These are phyloP conservation scores for Arctium minus DNA, from an alignment of 129 eudicot species.

Conservation along the genomic window DNA sequence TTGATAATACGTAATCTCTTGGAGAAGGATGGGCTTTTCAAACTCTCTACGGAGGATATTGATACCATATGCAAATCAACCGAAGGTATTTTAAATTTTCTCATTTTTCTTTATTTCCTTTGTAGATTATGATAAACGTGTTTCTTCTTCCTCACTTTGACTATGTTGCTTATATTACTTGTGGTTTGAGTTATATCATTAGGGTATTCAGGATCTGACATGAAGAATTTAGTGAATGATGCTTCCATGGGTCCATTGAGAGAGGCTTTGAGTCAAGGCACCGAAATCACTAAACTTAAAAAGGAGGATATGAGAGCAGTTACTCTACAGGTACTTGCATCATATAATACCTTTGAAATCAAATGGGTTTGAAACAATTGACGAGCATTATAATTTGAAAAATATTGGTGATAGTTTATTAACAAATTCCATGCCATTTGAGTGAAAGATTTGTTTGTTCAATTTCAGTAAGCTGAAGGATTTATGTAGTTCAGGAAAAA, in stretches of 20 bases:
- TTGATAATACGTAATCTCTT: slow-evolving; percentile 76
- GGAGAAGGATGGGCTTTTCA: slow-evolving; percentile 79
- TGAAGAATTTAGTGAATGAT: slow-evolving; percentile 97
- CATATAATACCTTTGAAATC: background rate
- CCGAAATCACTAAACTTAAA: slow-evolving; percentile 66
- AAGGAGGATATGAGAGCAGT: slow-evolving; percentile 94
- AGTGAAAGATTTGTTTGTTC: background rate
- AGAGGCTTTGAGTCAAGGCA: slow-evolving; percentile 74
- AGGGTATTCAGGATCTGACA: slow-evolving; percentile 99
- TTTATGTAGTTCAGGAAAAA: too few relatives aligned
- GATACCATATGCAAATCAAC: slow-evolving; percentile 63
- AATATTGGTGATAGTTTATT: too few relatives aligned
- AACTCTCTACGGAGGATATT: slow-evolving; percentile 69
- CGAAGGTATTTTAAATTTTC: slow-evolving; percentile 47
- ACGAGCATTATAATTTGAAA: too few relatives aligned
- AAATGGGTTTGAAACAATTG: background rate
- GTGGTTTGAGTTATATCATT: slow-evolving; percentile 8
- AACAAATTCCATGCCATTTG: background rate
- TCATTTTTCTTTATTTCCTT: background rate
- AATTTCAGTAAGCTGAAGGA: too few relatives aligned
- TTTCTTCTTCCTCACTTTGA: background rate
- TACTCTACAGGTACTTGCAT: slow-evolving; percentile 50
- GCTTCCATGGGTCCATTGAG: slow-evolving; percentile 99
- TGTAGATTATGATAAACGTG: background rate
- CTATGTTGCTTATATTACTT: background rate